A percentile compares a stretch with the other conserved stretches of the same genome.
These are phyloP conservation scores for Talaromyces atroroseus DNA, from an alignment of 2,329 filamentous ascomycete genomes.

Conservation along the genomic window DNA sequence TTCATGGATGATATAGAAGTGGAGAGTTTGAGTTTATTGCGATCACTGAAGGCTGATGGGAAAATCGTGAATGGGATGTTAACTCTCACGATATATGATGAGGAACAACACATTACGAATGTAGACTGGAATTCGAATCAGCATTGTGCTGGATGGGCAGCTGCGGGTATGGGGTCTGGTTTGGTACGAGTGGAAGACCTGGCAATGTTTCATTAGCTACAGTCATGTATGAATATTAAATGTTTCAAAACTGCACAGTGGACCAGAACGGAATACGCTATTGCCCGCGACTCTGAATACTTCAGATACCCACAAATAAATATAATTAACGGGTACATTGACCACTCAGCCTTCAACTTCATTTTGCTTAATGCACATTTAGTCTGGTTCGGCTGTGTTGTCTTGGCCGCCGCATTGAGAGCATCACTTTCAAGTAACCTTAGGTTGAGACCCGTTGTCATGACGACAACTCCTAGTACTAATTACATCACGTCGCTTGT, in stretches of 20 bases:
- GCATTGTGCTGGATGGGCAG: conserved; percentile 62
- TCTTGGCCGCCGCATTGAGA: neutral
- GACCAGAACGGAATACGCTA: neutral
- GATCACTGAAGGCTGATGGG: conserved; percentile 26
- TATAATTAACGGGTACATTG: neutral
- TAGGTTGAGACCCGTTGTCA: neutral
- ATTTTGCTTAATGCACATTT: neutral
- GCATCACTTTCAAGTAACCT: neutral
- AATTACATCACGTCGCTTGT: no score
- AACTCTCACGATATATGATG: conserved; percentile 52
- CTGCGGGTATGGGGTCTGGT: conserved; percentile 61
- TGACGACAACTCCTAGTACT: neutral
- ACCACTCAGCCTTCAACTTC: neutral
- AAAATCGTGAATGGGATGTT: conserved; percentile 28
- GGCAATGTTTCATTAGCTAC: conserved; percentile 32
- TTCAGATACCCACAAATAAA: neutral
- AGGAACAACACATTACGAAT: conserved; percentile 56
- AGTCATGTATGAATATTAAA: neutral
- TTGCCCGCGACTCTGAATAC: neutral
- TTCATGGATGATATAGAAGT: conserved; percentile 43
- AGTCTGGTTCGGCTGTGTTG: neutral
- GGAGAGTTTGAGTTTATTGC: conserved; percentile 30
- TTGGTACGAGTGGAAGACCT: conserved; percentile 63
- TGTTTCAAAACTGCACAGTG: neutral
- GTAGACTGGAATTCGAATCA: conserved; percentile 65